Conservation (phyloP, 768 basidiomycete genomes). For the Hygrophorus russula region DNA sequence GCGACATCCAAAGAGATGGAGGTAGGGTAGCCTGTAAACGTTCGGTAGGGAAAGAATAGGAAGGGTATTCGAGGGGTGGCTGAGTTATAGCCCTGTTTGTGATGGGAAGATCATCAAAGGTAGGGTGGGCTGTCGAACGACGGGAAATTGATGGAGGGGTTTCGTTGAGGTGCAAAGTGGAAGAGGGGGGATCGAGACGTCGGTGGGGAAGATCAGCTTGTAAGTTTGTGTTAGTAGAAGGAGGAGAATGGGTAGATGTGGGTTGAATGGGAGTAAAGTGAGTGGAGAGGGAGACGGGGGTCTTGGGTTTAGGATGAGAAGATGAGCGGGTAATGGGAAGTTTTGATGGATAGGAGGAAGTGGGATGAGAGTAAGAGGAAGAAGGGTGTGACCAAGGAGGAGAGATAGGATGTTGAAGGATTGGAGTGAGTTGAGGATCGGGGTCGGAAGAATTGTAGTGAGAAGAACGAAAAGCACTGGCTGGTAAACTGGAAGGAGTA, state of each 20-base stretch:
- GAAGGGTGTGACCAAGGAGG: slow-evolving; percentile 6
- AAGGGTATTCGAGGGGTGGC: background rate
- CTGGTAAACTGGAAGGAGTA: slow-evolving; percentile 27
- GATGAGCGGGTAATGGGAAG: background rate
- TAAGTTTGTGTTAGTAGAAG: background rate
- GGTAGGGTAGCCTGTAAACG: slow-evolving; percentile 46
- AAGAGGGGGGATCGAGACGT: background rate
- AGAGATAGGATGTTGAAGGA: slow-evolving; percentile 9
- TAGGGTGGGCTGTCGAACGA: background rate
- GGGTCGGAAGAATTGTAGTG: slow-evolving; percentile 11
- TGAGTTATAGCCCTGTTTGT: background rate
- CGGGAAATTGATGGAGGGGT: background rate
- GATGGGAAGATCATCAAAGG: background rate
- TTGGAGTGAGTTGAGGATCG: slow-evolving; percentile 1
- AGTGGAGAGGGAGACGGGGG: background rate
- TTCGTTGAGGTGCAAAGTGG: background rate
- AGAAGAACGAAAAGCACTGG: slow-evolving; percentile 19
- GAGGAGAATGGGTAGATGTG: slow-evolving; percentile 1
- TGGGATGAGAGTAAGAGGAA: slow-evolving; percentile 2
- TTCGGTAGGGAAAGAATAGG: slow-evolving; percentile 27
- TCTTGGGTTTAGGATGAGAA: slow-evolving; percentile 4
- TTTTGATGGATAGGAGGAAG: slow-evolving; percentile 7
- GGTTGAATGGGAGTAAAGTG: slow-evolving; percentile 4
- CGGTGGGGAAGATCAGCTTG: background rate
- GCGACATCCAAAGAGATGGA: slow-evolving; percentile 81